These are phyloP conservation scores for Calocera viscosa DNA, from an alignment of 768 basidiomycete genomes.

Conservation along the genomic window DNA sequence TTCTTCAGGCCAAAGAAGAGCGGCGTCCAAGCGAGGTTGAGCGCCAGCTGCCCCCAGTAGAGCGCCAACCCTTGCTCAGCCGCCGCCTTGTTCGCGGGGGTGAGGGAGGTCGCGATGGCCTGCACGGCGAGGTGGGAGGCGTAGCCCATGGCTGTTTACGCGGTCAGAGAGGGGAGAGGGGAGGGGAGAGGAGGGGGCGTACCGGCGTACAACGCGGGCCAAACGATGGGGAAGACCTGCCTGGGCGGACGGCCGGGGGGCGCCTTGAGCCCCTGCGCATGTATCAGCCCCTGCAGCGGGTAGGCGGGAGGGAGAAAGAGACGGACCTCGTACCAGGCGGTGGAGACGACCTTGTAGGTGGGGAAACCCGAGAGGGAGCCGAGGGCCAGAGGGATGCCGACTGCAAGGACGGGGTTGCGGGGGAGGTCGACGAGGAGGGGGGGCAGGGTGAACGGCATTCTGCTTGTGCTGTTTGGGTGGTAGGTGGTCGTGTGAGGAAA, in stretches of 20 bases:
- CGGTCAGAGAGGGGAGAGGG: constrained; percentile 9
- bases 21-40: constrained; percentile 53
- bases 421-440: constrained; percentile 42
- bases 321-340: constrained; percentile 49
- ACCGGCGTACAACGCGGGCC: constrained; percentile 39
- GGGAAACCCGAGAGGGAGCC: constrained; percentile 42
- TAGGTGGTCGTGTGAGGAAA: neutral
- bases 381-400: constrained; percentile 46
- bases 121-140: constrained; percentile 51
- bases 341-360: constrained; percentile 36
- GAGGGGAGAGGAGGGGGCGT: constrained; percentile 14
- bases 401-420: constrained; percentile 42
- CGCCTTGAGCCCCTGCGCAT: constrained; percentile 33
- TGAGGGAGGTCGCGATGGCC: constrained; percentile 36
- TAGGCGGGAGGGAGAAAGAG: neutral
- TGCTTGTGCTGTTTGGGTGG: neutral
- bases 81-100: constrained; percentile 32
- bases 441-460: constrained; percentile 35
- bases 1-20: constrained; percentile 46
- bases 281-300: too few relatives aligned
- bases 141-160: constrained; percentile 44
- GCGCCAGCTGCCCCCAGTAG: constrained; percentile 48
- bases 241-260: constrained; percentile 44
- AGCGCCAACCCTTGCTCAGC: constrained; percentile 39
- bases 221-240: constrained; percentile 46